Evolutionary conservation across 164 flowering plant species (phyloP).

Genomic region (Dillenia suffruticosa): DNA sequence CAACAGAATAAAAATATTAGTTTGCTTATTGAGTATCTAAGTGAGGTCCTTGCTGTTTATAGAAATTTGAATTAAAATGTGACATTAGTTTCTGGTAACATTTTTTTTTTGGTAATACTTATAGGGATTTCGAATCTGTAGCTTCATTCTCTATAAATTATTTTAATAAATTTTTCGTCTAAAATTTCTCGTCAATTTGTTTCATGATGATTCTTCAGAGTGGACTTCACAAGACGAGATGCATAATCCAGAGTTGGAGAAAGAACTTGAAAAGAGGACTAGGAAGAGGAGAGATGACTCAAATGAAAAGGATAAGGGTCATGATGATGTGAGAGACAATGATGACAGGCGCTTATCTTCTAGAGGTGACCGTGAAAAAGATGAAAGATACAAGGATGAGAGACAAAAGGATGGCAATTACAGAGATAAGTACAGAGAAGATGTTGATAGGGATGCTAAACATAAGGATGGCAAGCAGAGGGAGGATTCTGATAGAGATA

Average conservation of each 20-base stretch:
- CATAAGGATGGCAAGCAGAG: slow-evolving; percentile 26
- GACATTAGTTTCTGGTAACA: too few species aligned
- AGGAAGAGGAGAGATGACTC: slow-evolving; percentile 39
- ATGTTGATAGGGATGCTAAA: slow-evolving; percentile 28
- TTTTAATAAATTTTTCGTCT: too few species aligned
- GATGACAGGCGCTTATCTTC: slow-evolving; percentile 37
- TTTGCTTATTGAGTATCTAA: too few species aligned
- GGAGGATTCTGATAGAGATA: slow-evolving; percentile 27
- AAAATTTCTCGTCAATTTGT: neutral
- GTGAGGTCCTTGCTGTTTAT: too few species aligned
- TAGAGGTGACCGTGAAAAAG: slow-evolving; percentile 28
- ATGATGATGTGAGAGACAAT: slow-evolving; percentile 35
- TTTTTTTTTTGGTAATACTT: too few species aligned
- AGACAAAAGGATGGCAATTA: slow-evolving; percentile 32
- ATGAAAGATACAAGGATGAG: slow-evolving; percentile 26
- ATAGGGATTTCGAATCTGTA: too few species aligned
- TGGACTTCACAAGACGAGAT: slow-evolving; percentile 30
- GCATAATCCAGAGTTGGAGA: slow-evolving; percentile 49
- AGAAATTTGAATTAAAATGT: too few species aligned
- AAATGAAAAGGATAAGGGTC: slow-evolving; percentile 41
- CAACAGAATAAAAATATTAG: too few species aligned
- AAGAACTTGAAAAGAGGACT: slow-evolving; percentile 49
- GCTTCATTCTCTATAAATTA: too few species aligned
- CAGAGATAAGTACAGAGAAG: slow-evolving; percentile 24
- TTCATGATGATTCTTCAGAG: slow-evolving; percentile 18